phyloP scores from a whole-genome alignment of 768 basidiomycete genomes.

The Cystoderma amianthinum region DNA sequence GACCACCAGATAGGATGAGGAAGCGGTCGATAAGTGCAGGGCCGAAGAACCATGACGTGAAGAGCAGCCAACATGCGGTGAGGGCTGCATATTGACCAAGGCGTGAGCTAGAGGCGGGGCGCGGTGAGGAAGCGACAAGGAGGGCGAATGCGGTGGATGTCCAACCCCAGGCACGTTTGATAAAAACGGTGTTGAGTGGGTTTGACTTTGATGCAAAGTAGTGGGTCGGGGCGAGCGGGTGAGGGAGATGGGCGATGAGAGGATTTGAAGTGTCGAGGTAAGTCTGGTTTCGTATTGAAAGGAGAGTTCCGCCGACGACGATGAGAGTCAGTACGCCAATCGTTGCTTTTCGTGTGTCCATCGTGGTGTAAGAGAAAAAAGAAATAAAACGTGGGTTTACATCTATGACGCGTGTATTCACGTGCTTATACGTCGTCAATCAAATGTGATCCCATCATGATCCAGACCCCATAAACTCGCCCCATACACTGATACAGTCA shows the following conservation, averaged over 20 bases:
- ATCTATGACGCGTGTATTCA: too few relatives aligned
- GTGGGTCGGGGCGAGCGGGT: slow-evolving; percentile 53
- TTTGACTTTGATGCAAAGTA: slow-evolving; percentile 83
- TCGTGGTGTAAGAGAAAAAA: too few relatives aligned
- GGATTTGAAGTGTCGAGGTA: slow-evolving; percentile 86
- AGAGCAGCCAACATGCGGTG: slow-evolving; percentile 63
- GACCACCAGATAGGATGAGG: slow-evolving; percentile 59
- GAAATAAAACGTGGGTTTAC: too few relatives aligned
- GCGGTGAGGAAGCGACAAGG: slow-evolving; percentile 52
- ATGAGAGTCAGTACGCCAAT: slow-evolving; percentile 38
- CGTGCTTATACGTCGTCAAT: too few relatives aligned
- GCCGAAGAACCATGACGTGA: slow-evolving; percentile 87
- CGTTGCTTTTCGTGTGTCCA: slow-evolving; percentile 18
- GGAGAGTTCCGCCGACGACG: slow-evolving; percentile 54
- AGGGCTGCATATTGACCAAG: slow-evolving; percentile 48
- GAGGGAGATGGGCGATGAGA: slow-evolving; percentile 58
- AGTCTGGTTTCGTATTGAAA: slow-evolving; percentile 56
- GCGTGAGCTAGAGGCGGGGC: slow-evolving; percentile 31
- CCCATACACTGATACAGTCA: too few relatives aligned
- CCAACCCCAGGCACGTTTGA: slow-evolving; percentile 92
- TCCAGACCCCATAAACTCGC: too few relatives aligned
- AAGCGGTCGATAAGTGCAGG: slow-evolving; percentile 69
- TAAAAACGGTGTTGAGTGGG: slow-evolving; percentile 76
- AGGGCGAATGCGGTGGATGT: slow-evolving; percentile 62
- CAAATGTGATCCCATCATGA: too few relatives aligned